Percentiles rank a stretch among this genome's conserved stretches.
Evolutionary conservation across 1,139 yeast species (phyloP).

Genomic region (Magnusiomyces ingens): DNA sequence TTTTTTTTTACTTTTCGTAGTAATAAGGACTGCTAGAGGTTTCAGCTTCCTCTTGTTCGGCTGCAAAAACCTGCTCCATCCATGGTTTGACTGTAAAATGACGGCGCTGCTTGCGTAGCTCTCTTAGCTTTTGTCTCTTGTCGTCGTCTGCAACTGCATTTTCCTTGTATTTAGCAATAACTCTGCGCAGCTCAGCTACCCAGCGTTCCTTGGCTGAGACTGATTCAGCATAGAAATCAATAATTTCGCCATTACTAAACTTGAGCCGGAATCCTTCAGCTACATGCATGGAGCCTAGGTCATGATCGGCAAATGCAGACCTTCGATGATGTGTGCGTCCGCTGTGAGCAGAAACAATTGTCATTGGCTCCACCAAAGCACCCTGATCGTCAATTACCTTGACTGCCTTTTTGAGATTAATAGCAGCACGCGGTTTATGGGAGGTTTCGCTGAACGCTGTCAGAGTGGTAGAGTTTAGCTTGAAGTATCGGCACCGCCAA

Average conservation of each 20-base stretch:
- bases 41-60: constrained; percentile 10
- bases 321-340: constrained; percentile 22
- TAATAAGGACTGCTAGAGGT: no score
- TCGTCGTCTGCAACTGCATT: constrained; percentile 21
- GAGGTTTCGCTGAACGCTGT: constrained; percentile 60
- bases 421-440: constrained; percentile 60
- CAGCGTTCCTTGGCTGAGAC: constrained; percentile 46
- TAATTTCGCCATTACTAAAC: constrained; percentile 62
- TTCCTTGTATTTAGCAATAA: constrained; percentile 16
- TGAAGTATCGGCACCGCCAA: constrained; percentile 59
- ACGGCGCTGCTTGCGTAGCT: constrained; percentile 18
- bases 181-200: constrained; percentile 30
- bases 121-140: constrained; percentile 12
- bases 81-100: constrained; percentile 28
- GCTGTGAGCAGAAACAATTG: constrained; percentile 24
- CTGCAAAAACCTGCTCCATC: constrained; percentile 30
- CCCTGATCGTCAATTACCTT: constrained; percentile 31
- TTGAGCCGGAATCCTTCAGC: constrained; percentile 43
- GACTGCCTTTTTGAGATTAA: constrained; percentile 58
- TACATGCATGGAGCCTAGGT: constrained; percentile 26
- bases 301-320: constrained; percentile 28
- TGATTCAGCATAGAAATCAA: constrained; percentile 61
- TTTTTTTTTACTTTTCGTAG: no score
- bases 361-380: constrained; percentile 23
- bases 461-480: constrained; percentile 51